Evolutionary conservation across 1,139 yeast species (phyloP).

Genomic region (Dujonia santamariae): DNA sequence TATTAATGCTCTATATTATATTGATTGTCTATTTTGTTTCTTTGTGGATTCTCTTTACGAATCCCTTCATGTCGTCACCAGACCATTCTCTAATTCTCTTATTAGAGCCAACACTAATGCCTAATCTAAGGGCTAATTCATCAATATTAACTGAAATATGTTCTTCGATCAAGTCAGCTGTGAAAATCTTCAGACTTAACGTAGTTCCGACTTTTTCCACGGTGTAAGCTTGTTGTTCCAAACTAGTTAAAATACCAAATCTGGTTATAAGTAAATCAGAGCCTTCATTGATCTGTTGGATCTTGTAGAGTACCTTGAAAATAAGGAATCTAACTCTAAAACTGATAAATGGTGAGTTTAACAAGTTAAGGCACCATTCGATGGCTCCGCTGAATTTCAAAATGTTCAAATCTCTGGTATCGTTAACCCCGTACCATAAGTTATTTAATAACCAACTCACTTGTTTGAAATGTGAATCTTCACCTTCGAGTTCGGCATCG

Average conservation of each 20-base stretch:
- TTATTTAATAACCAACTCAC: constrained; percentile 62
- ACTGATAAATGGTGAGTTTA: constrained; percentile 47
- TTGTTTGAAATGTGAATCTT: constrained; percentile 53
- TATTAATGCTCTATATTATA: too few species aligned
- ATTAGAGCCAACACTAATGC: constrained; percentile 36
- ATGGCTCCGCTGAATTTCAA: constrained; percentile 52
- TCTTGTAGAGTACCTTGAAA: constrained; percentile 40
- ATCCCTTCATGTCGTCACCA: constrained; percentile 41
- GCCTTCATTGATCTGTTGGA: constrained; percentile 60
- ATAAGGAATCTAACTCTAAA: constrained; percentile 38
- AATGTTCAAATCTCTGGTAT: constrained; percentile 48
- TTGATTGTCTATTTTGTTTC: constrained; percentile 1
- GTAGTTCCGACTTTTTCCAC: constrained; percentile 12
- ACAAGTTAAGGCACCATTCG: constrained; percentile 64
- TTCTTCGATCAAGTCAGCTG: constrained; percentile 20
- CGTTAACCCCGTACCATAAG: constrained; percentile 44
- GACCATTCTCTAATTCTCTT: constrained; percentile 67
- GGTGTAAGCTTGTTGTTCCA: constrained; percentile 39
- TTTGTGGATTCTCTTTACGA: constrained; percentile 41
- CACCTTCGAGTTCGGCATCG: constrained; percentile 39
- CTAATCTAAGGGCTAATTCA: constrained; percentile 47
- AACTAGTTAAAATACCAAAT: constrained; percentile 51
- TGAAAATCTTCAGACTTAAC: constrained; percentile 3
- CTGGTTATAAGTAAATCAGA: constrained; percentile 60
- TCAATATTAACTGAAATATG: constrained; percentile 41